Evolutionary conservation across 2,329 filamentous ascomycete species (phyloP), one percentile per base, ranked within the genome.

Genomic region (Diaporthe sp.): DNA sequence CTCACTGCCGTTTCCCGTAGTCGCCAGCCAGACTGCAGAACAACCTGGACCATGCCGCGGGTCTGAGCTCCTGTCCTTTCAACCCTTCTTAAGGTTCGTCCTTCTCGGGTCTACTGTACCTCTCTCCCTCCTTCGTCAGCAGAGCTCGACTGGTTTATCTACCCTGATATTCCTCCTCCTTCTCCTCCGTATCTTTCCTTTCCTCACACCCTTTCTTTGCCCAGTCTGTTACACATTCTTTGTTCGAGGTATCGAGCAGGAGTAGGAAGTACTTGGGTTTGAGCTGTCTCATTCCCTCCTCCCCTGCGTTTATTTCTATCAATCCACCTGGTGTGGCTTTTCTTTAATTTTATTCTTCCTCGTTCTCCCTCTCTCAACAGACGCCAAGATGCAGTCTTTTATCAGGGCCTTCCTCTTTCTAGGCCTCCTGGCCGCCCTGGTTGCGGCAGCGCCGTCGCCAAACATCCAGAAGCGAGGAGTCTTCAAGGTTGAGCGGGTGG

Each of bases 401-500:
- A 57, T 81, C 42, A 78, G 76, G 69, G 35, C 79, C 3, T 66
- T 83, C 73, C 77, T 87, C 77, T 79, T 89, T 74, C 79, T 89
- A 76, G 84, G 86, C 81, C 81, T 90, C 74, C 80, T 90, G 77
- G 84, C 87, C 72, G 79, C 87, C 55, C 78, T 87, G 58, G 85
- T 84, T 73, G 81, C 89, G 54, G 87, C 89, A 38, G 86, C 85
- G 40, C 86, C 87, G 6, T 69, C 72, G 22, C 61, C 74, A 76
- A 81, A 77, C 80, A 78, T 89, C 12, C 81, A 86, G 77, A 90
- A 89, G 80, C 86, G 88, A 30, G 75, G 75, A 47, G 90, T 90
- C 10, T 94, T 93, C 84, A 90, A 88, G 80, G 87, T 94, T 45
- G 87, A 90, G 68, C 87, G 92, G 47, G 84, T 89, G 61, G 82